These are phyloP conservation scores for Primulina huaijiensis DNA, from an alignment of 257 asterid genomes.

Conservation along the genomic window DNA sequence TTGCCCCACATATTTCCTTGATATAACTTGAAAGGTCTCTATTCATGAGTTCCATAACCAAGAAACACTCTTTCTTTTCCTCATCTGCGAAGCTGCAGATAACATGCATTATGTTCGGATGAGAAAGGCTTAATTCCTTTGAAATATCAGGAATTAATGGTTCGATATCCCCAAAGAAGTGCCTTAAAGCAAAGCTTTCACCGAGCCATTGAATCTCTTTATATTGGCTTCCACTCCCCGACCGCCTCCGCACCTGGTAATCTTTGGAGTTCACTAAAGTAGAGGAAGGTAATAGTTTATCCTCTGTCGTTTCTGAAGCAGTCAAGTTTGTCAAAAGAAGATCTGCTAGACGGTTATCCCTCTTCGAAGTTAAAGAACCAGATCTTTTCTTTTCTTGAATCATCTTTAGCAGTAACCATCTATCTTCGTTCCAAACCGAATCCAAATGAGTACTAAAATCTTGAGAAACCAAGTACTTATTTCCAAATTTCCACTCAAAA, in stretches of 20 bases:
- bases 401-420: slow-evolving; percentile 44
- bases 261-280: slow-evolving; percentile 58
- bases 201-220: slow-evolving; percentile 95
- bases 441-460: slow-evolving; percentile 41
- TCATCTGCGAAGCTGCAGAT: slow-evolving; percentile 71
- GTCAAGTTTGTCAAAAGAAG: slow-evolving; percentile 52
- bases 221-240: slow-evolving; percentile 61
- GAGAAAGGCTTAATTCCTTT: slow-evolving; percentile 52
- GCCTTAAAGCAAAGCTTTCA: slow-evolving; percentile 78
- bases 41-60: slow-evolving; percentile 76
- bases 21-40: slow-evolving; percentile 63
- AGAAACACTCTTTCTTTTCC: slow-evolving; percentile 65
- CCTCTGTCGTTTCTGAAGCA: slow-evolving; percentile 22
- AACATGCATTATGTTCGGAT: slow-evolving; percentile 66
- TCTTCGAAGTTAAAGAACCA: slow-evolving; percentile 37
- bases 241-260: slow-evolving; percentile 63
- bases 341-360: slow-evolving; percentile 51
- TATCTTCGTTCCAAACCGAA: slow-evolving; percentile 55
- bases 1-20: slow-evolving; percentile 61
- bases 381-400: slow-evolving; percentile 37
- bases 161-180: slow-evolving; percentile 53
- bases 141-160: slow-evolving; percentile 41
- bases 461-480: slow-evolving; percentile 42
- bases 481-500: slow-evolving; percentile 56
- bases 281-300: slow-evolving; percentile 44